Conservation (phyloP, 2,329 filamentous ascomycete genomes). For the Diaporthe citri region DNA sequence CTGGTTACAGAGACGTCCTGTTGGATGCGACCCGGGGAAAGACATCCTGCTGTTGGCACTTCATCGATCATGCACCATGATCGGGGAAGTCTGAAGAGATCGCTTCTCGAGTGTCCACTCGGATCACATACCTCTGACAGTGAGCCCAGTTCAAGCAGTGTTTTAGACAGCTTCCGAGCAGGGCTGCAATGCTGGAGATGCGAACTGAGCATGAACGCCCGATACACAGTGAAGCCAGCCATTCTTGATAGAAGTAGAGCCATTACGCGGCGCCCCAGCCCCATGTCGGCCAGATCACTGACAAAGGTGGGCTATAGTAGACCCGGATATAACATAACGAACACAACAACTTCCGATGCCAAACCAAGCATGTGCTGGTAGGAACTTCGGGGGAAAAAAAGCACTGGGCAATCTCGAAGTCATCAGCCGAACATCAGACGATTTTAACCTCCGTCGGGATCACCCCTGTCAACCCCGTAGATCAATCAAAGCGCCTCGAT, state of each 20-base stretch:
- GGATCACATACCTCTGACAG: not conserved
- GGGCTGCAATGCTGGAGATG: not conserved
- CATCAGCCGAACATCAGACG: conserved; percentile 24
- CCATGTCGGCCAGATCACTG: not conserved
- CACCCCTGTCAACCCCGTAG: conserved; percentile 14
- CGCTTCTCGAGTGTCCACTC: too few species aligned
- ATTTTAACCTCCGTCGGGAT: conserved; percentile 25
- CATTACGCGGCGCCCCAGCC: not conserved
- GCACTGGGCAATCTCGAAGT: not conserved
- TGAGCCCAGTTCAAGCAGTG: not conserved
- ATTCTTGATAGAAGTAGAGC: not conserved
- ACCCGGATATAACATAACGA: not conserved
- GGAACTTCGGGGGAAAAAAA: conserved; percentile 8
- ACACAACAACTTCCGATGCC: not conserved
- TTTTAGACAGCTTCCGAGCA: not conserved
- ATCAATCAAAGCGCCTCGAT: conserved; percentile 23
- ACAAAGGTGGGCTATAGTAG: not conserved
- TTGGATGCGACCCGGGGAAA: not conserved
- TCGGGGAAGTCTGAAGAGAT: conserved; percentile 12
- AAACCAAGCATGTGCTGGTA: conserved; percentile 12
- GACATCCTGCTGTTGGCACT: conserved; percentile 1
- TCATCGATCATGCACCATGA: not conserved
- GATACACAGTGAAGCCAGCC: not conserved
- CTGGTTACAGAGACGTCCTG: not conserved
- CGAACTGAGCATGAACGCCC: not conserved